Conservation (phyloP, 768 basidiomycete genomes). For the Kockovaella imperatae region DNA sequence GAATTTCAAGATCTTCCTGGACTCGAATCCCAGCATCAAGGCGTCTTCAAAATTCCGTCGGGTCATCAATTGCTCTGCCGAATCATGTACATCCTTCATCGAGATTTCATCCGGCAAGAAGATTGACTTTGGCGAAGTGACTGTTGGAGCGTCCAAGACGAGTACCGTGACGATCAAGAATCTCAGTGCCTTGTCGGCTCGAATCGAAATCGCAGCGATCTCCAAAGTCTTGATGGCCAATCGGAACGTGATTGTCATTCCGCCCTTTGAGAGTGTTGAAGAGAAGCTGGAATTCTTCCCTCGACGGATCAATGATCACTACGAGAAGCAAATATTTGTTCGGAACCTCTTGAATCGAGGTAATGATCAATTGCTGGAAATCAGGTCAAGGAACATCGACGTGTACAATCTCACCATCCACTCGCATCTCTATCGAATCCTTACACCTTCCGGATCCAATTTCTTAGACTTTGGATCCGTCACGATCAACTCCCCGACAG, state of each 20-base stretch:
- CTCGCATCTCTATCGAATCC: constrained; percentile 41
- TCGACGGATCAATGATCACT: constrained; percentile 41
- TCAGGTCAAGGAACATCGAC: constrained; percentile 39
- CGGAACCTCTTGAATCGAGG: constrained; percentile 37
- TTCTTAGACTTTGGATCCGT: constrained; percentile 42
- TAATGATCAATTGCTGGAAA: constrained; percentile 35
- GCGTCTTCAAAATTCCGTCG: too few species aligned
- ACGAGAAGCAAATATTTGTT: constrained; percentile 41
- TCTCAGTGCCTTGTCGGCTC: constrained; percentile 30
- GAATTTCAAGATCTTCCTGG: constrained; percentile 30
- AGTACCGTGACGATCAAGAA: constrained; percentile 29
- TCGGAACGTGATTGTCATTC: constrained; percentile 39
- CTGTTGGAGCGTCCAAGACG: constrained; percentile 33
- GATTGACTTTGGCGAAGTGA: constrained; percentile 41
- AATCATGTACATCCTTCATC: constrained; percentile 38
- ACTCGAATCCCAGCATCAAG: constrained; percentile 6
- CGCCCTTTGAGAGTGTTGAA: constrained; percentile 29
- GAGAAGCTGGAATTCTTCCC: constrained; percentile 42
- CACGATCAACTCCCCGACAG: constrained; percentile 33
- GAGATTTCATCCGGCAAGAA: constrained; percentile 15
- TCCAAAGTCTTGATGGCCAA: constrained; percentile 39
- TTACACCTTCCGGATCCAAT: constrained; percentile 41
- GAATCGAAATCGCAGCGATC: constrained; percentile 41
- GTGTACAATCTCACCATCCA: constrained; percentile 41
- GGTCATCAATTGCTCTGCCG: constrained; percentile 26